These are phyloP conservation scores for Epichloe brachyelytri DNA, from an alignment of 2,329 filamentous ascomycete species.

Conservation along the genomic window DNA sequence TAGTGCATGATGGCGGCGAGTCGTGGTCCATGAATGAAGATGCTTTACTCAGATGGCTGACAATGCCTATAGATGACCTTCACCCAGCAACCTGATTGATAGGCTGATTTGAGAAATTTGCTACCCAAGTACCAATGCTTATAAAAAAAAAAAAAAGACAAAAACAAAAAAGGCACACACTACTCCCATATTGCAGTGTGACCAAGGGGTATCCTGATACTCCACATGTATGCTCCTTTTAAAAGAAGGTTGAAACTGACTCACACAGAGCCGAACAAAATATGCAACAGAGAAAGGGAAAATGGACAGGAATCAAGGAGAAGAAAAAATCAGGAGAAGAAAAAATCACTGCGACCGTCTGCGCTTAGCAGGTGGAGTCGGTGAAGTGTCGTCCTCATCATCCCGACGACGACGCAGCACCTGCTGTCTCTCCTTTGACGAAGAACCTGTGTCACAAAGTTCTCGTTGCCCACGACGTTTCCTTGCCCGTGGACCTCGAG, in stretches of 20 bases:
- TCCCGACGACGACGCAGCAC: conserved; percentile 9
- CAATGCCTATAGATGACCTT: no score
- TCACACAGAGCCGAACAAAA: not conserved
- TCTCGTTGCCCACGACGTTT: conserved; percentile 30
- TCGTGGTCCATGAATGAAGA: no score
- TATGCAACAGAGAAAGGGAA: not conserved
- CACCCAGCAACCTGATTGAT: no score
- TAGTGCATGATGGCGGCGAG: no score
- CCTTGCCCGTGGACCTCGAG: conserved; percentile 29
- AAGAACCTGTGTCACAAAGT: conserved; percentile 17
- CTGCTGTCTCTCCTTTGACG: not conserved
- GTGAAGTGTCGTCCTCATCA: conserved; percentile 7
- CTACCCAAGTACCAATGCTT: no score
- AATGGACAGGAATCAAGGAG: not conserved
- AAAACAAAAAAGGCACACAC: not conserved
- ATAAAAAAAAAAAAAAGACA: not conserved
- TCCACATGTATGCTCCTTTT: not conserved
- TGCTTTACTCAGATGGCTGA: no score
- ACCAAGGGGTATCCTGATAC: not conserved
- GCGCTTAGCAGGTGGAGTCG: not conserved
- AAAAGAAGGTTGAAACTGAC: not conserved
- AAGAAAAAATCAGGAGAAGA: not conserved
- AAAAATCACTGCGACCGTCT: conserved; percentile 1
- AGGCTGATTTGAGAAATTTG: no score
- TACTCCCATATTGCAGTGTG: not conserved